Conservation (phyloP, 2,329 filamentous ascomycete species). For the Epichloe uncinata region DNA sequence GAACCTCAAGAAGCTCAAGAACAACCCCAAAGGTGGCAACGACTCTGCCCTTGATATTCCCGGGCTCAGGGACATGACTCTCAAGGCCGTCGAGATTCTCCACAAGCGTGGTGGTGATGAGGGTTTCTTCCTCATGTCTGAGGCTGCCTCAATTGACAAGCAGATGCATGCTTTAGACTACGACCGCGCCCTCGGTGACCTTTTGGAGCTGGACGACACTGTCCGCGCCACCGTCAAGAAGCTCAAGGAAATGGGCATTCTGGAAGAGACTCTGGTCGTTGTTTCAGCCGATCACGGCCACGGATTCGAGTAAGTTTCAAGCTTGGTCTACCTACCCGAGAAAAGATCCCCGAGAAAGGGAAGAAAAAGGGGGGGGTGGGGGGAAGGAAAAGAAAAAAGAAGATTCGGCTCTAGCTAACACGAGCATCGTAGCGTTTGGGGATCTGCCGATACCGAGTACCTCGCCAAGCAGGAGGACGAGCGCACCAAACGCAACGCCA, state of each 20-base stretch:
- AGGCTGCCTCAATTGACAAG: constrained; percentile 78
- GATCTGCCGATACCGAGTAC: constrained; percentile 69
- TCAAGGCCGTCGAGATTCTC: constrained; percentile 76
- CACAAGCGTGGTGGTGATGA: constrained; percentile 50
- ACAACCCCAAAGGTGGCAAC: constrained; percentile 54
- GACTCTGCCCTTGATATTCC: constrained; percentile 59
- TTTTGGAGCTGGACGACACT: constrained; percentile 77
- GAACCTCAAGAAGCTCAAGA: constrained; percentile 52
- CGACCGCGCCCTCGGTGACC: constrained; percentile 70
- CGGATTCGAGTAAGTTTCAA: constrained; percentile 53
- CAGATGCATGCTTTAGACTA: constrained; percentile 82
- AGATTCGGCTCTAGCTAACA: constrained; percentile 1
- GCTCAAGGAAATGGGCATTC: constrained; percentile 49
- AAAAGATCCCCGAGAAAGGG: too few species aligned
- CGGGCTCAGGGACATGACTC: constrained; percentile 78
- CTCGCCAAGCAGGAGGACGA: constrained; percentile 50
- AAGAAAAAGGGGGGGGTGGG: neutral
- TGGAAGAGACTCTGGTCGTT: constrained; percentile 65
- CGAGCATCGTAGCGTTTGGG: constrained; percentile 45
- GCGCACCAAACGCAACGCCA: constrained; percentile 60
- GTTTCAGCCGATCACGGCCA: constrained; percentile 84
- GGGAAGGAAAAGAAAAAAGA: neutral
- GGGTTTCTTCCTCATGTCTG: constrained; percentile 80
- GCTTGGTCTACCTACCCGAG: neutral
- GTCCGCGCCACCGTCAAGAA: constrained; percentile 61